Conservation (phyloP, 352 stramenopile species). For the Elongisporangium senticosum region DNA sequence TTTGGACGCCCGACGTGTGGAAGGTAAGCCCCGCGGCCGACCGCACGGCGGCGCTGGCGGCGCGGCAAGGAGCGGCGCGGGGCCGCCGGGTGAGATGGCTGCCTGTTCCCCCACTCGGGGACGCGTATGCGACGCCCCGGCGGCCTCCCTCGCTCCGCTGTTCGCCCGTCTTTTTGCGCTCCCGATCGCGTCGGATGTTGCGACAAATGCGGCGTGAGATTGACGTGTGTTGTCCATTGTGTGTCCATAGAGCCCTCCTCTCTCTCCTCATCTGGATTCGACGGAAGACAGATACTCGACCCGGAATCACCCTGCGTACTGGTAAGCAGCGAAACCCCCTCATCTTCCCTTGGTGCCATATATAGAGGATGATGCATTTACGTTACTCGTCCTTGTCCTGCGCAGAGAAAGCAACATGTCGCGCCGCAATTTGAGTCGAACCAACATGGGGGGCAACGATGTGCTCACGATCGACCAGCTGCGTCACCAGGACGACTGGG, state of each 20-base stretch:
- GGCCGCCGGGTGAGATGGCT: background rate
- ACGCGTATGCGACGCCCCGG: background rate
- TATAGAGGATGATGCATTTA: background rate
- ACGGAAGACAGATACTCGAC: background rate
- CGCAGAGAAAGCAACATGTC: conserved; percentile 33
- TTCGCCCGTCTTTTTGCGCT: background rate
- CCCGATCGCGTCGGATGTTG: background rate
- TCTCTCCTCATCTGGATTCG: background rate
- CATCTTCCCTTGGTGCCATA: background rate
- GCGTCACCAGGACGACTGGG: conserved; percentile 85
- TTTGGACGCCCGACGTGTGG: background rate
- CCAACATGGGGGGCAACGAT: conserved; percentile 71
- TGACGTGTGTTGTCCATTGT: background rate
- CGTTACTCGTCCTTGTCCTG: background rate
- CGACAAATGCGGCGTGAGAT: background rate
- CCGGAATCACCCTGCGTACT: background rate
- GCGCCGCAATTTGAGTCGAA: conserved; percentile 65
- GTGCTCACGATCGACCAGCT: conserved; percentile 87
- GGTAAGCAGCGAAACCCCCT: background rate
- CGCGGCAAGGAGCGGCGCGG: too few species aligned
- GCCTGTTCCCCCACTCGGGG: background rate
- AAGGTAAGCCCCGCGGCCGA: background rate
- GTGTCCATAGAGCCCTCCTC: background rate
- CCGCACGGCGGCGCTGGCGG: too few species aligned
- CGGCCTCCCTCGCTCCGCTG: background rate